phyloP scores from a whole-genome alignment of 768 basidiomycete species.

The Kwoniella sp. region DNA sequence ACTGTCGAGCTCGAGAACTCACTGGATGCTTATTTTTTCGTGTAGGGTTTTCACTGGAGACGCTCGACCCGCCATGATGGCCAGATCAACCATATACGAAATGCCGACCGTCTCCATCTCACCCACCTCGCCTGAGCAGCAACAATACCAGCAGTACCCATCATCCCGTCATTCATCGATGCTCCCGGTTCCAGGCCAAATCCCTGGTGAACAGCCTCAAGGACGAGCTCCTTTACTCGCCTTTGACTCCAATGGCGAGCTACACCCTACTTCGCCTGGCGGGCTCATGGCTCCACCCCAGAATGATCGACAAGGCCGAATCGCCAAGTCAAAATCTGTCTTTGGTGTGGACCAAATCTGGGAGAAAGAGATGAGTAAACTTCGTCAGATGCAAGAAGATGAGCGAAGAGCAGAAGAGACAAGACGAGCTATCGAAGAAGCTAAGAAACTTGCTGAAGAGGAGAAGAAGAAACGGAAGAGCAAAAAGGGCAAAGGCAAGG shows the following conservation, averaged over 20 bases:
- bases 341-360: conserved; percentile 92
- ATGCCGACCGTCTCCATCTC: conserved; percentile 56
- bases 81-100: conserved; percentile 75
- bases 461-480: conserved; percentile 55
- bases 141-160: conserved; percentile 1
- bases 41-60: conserved; percentile 83
- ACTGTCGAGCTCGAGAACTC: no score
- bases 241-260: conserved; percentile 19
- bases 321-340: conserved; percentile 69
- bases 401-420: conserved; percentile 59
- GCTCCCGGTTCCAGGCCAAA: neutral
- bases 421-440: conserved; percentile 60
- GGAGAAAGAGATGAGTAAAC: conserved; percentile 82
- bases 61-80: conserved; percentile 90
- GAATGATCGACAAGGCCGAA: conserved; percentile 16
- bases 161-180: neutral
- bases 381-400: conserved; percentile 71
- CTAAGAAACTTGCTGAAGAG: conserved; percentile 54
- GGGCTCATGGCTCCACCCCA: neutral
- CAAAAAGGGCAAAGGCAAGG: conserved; percentile 37
- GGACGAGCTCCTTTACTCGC: conserved; percentile 24
- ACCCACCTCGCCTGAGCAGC: conserved; percentile 13
- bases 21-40: neutral
- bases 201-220: no score
- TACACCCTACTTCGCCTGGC: conserved; percentile 15